Evolutionary conservation across 345 rosid species (phyloP), one percentile per base, ranked within the genome.

Genomic region (Combretum micranthum): DNA sequence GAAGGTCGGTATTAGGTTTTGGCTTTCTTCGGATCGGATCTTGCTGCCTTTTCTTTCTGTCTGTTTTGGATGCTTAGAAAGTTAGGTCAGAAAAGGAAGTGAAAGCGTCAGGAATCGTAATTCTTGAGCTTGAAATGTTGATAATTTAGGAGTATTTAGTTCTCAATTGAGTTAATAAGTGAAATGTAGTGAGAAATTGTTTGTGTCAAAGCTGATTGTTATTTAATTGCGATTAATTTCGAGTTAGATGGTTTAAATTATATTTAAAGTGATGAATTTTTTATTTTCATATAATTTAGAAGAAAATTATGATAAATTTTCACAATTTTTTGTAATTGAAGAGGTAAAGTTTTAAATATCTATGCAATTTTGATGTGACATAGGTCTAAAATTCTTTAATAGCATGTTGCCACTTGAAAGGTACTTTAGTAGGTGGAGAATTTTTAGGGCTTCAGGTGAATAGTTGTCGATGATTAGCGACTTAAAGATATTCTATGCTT

Each of bases 1-100:
- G 52, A 94, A 94, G 99, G 99, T 93, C 18, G 18, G 80, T 69
- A 16, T 83, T 20, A 16, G 72, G 39, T 32, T 32, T 64, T 44
- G 39, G 13, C 19, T 19, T 19, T 37, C 2, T 10, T 26, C 19
- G 15, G 5, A 12, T 13, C 39, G 39, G 39, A 32, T 7, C 39
- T 32, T 32, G 39, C 39, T 32, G 39, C 42, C n/a, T n/a, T 48
- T 16, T 23, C 45, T 45, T 19, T 55, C 0, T 18, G 7, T 21
- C 43, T 56, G 37, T 55, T 55, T 55, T 42, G 53, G 37, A 13
- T 55, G 25, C 12, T 14, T 46, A 11, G 11, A 50, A 50, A 52
- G 66, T 55, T 20, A 19, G 57, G 59, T 57, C 67, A 44, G 63
- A 50, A 60, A 55, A 42, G 42, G 17, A 26, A 26, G 20, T 42